Evolutionary conservation across 2,329 filamentous ascomycete species (phyloP), one percentile per base, ranked within the genome.

Genomic region (Diaporthe velutina): DNA sequence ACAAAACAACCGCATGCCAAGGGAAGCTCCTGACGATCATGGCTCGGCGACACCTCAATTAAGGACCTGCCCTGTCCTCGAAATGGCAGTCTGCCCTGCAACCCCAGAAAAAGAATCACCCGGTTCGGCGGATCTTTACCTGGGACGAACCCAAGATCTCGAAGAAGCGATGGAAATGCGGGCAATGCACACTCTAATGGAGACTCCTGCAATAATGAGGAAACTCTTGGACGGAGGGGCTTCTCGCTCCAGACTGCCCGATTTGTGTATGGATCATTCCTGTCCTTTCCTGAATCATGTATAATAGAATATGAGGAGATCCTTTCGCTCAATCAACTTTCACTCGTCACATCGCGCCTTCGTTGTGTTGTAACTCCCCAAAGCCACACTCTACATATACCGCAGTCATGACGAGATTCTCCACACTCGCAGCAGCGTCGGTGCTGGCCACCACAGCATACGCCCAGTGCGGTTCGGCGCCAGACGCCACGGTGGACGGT

Each of bases 401-500:
- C 52, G 22, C 33, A 22, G 22, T 22, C 64, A 67, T 67, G 64
- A 52, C 64, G 64, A 67, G 45, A 52, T 38, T 67, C 64, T 52
- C 64, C 22, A 38, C 35, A 33, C 12, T 67, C 22, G 64, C 64
- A 52, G 64, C 64, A 52, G 64, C 33, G 22, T 66, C 61, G 45
- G 85, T 85, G 40, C 81, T 88, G 17, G 80, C 81, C 68, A 83
- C 85, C 12, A 52, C 78, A 15, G 84, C 80, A 52, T 76, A 80
- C 6, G 87, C 84, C 25, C 85, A 88, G 74, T 89, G 88, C 78
- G 88, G 88, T 73, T 83, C 86, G 35, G 87, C 86, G 73, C 86
- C 88, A 0, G 78, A 87, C 73, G 87, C 85, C 25, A 83, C 76
- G 15, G 87, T 89, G 13, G 87, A 87, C 2, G 87, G 87, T 76